Conservation (phyloP, 352 stramenopile genomes). For the Phytophthora kernoviae region DNA sequence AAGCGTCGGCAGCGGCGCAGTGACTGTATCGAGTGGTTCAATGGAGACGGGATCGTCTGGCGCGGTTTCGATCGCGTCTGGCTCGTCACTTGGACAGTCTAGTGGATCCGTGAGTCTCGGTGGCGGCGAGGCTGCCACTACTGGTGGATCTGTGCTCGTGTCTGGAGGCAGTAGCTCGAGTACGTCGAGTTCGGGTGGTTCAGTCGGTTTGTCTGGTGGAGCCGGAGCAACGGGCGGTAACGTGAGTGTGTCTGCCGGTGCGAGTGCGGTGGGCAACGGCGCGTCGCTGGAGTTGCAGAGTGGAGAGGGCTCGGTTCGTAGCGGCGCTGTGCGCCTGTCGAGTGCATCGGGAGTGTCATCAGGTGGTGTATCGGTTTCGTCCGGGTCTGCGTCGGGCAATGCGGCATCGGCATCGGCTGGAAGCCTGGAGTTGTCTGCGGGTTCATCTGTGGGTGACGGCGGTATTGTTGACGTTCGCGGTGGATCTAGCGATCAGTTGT, state of each 20-base stretch:
- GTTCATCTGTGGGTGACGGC: background rate
- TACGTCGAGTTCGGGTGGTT: background rate
- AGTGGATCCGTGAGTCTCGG: background rate
- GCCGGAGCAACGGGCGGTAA: background rate
- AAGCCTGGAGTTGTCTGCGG: background rate
- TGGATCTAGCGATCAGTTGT: background rate
- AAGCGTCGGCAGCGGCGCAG: background rate
- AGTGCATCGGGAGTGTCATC: background rate
- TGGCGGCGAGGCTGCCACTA: background rate
- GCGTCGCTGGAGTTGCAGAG: background rate
- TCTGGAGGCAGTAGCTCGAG: background rate
- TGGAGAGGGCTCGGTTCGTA: background rate
- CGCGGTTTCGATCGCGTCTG: constrained; percentile 1
- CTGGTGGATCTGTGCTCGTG: constrained; percentile 1
- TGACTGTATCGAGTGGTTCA: background rate
- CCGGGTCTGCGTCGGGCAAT: background rate
- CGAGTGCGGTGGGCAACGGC: background rate
- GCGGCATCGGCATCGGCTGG: background rate
- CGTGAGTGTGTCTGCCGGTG: background rate
- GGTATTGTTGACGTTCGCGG: background rate
- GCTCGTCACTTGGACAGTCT: background rate
- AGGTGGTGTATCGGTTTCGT: constrained; percentile 2
- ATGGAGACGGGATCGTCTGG: background rate
- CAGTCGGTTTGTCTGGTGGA: background rate
- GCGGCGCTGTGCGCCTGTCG: background rate